Evolutionary conservation across 1,139 yeast genomes (phyloP), one percentile per base, ranked within the genome.

Genomic region (Pichia sp.): DNA sequence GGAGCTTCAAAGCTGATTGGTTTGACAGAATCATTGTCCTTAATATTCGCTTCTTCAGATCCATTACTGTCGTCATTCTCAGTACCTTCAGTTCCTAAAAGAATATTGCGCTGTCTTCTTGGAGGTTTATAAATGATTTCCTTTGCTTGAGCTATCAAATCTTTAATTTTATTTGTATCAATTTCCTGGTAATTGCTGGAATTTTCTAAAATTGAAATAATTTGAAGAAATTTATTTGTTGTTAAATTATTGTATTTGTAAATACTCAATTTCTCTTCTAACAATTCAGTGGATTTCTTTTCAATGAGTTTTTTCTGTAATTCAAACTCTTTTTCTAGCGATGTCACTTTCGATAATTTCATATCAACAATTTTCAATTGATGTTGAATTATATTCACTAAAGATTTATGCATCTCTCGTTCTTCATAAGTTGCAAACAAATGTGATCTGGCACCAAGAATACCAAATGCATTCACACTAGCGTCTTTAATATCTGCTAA

Each of bases 1-100:
- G 96, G 96, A 16, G 86, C 73, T 54, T 84, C 90, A 50, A 84
- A 68, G 37, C 95, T 85, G 42, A 86, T 71, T 7, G 95, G 95
- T 58, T 81, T 80, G 41, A 75, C 58, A 31, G 67, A 67, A 27
- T 66, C 69, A 34, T 62, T 65, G 23, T 16, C 23, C 23, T 16
- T 16, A 16, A 16, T 16, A 16, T 16, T 16, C 11, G 11, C 26
- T 23, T 34, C 36, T 9, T 9, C 11, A 26, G 58, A 65, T 11
- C 46, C 46, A 27, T 51, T 45, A 29, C 48, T 38, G 45, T 49
- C 8, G 16, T 36, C 39, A 8, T 39, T 42, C 39, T 43, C 53
- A n/a, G 49, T 49, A 29, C 51, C 58, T 40, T 55, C 55, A 27
- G 61, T 60, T 16, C 23, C 23, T 16, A 16, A 16, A 27, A 60